A percentile compares a stretch with the other conserved stretches of the same genome.
Evolutionary conservation across 2,329 filamentous ascomycete genomes (phyloP).

Genomic region (Fusarium sp.): DNA sequence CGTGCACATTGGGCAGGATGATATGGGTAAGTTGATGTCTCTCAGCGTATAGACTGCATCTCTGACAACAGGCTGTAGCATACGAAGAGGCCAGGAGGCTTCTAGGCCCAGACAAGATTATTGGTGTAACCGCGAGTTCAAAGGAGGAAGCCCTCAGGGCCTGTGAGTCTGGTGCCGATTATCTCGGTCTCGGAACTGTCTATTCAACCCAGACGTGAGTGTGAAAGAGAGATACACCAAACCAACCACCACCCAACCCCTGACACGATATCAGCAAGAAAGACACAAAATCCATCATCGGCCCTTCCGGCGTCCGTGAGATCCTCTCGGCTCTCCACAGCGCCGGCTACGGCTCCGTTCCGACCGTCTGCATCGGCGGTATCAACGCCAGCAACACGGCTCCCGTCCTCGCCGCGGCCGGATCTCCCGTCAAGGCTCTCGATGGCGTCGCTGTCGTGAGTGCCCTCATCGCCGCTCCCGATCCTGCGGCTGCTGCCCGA

Average conservation of each 20-base stretch:
- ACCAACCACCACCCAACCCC: neutral
- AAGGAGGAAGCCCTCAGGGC: slow-evolving; percentile 78
- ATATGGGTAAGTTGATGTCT: slow-evolving; percentile 72
- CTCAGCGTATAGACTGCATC: neutral
- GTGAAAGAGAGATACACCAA: neutral
- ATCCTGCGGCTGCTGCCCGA: slow-evolving; percentile 72
- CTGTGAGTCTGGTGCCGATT: slow-evolving; percentile 82
- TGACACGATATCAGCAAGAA: slow-evolving; percentile 69
- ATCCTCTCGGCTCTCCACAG: slow-evolving; percentile 66
- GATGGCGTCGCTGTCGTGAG: slow-evolving; percentile 90
- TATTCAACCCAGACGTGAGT: slow-evolving; percentile 83
- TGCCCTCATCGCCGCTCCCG: slow-evolving; percentile 79
- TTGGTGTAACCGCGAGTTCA: slow-evolving; percentile 87
- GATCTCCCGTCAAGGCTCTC: slow-evolving; percentile 65
- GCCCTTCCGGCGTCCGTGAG: slow-evolving; percentile 65
- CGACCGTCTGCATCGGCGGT: slow-evolving; percentile 87
- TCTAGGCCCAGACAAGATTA: slow-evolving; percentile 80
- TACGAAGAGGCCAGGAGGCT: slow-evolving; percentile 70
- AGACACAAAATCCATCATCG: slow-evolving; percentile 77
- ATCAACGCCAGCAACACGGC: slow-evolving; percentile 82
- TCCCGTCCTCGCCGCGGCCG: slow-evolving; percentile 77
- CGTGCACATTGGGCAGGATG: slow-evolving; percentile 94
- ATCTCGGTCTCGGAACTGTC: slow-evolving; percentile 90
- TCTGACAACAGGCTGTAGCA: slow-evolving; percentile 32
- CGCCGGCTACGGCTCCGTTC: slow-evolving; percentile 58